phyloP scores from a whole-genome alignment of 2,329 filamentous ascomycete species.

The Cladosporium sp. region DNA sequence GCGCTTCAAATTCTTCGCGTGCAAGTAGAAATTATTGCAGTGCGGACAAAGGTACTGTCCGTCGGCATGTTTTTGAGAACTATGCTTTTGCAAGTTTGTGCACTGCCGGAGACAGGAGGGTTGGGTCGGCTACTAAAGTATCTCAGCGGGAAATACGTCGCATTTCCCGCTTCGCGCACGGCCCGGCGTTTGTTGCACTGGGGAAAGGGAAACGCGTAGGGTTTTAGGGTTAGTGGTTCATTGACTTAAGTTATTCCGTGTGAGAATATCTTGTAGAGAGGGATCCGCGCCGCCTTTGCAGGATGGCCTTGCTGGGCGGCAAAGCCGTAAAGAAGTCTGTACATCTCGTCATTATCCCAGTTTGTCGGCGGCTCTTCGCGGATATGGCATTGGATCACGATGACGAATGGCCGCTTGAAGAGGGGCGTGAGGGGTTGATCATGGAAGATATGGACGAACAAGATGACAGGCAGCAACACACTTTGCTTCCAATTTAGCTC shows the following conservation, averaged over 20 bases:
- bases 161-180: too few relatives aligned
- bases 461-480: neutral
- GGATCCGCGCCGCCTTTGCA: neutral
- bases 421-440: neutral
- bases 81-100: constrained; percentile 61
- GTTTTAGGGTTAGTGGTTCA: too few relatives aligned
- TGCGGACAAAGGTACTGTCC: constrained; percentile 98
- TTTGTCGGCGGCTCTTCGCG: neutral
- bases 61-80: constrained; percentile 95
- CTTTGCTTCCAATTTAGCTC: neutral
- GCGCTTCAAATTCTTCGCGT: constrained; percentile 95
- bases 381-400: neutral
- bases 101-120: constrained; percentile 66
- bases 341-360: neutral
- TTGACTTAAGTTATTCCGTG: too few relatives aligned
- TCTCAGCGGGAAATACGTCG: too few relatives aligned
- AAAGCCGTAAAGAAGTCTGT: neutral
- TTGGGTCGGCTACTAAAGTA: constrained; percentile 76
- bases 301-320: neutral
- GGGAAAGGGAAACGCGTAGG: too few relatives aligned
- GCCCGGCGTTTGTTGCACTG: too few relatives aligned
- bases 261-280: neutral
- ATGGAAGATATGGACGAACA: neutral
- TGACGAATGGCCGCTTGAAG: neutral
- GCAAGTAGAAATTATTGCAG: constrained; percentile 96